These are phyloP conservation scores for Aotearoamyces nothofagi DNA, from an alignment of 2,329 filamentous ascomycete genomes.

Conservation along the genomic window DNA sequence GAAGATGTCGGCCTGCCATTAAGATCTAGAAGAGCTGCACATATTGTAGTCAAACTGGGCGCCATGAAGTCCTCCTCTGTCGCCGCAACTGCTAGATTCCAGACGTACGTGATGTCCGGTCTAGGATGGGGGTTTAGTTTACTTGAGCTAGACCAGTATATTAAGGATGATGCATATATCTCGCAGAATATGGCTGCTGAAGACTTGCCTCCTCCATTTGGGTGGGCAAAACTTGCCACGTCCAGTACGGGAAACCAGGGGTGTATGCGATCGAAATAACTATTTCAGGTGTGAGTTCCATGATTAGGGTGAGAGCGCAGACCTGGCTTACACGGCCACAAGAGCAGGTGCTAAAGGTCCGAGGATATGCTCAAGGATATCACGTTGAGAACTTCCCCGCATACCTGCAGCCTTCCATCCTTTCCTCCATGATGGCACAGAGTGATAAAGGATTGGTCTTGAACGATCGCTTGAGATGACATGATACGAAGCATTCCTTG, in stretches of 20 bases:
- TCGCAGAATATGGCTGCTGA: constrained; percentile 40
- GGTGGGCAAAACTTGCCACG: constrained; percentile 33
- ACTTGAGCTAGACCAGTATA: constrained; percentile 38
- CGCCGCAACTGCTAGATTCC: constrained; percentile 45
- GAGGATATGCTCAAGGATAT: constrained; percentile 41
- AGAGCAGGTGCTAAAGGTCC: constrained; percentile 36
- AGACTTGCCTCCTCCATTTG: constrained; percentile 30
- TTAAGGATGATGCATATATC: constrained; percentile 39
- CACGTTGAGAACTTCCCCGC: constrained; percentile 30
- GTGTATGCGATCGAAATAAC: constrained; percentile 40
- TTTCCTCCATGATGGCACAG: constrained; percentile 11
- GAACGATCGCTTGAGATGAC: constrained; percentile 31
- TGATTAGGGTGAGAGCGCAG: not conserved
- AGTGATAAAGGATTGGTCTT: constrained; percentile 23
- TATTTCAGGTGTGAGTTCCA: constrained; percentile 13
- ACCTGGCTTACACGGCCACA: constrained; percentile 26
- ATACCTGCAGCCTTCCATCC: constrained; percentile 22
- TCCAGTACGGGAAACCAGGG: constrained; percentile 47
- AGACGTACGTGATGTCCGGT: constrained; percentile 43
- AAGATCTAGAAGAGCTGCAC: constrained; percentile 40
- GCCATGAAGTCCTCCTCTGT: constrained; percentile 43
- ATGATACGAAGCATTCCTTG: constrained; percentile 20
- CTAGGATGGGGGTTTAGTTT: constrained; percentile 28
- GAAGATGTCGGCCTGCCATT: constrained; percentile 43
- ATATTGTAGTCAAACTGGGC: constrained; percentile 41